Percentiles rank a stretch among this genome's conserved stretches.
These are phyloP conservation scores for Coelastrella sp. DNA, from an alignment of 139 green algal species.

Conservation along the genomic window DNA sequence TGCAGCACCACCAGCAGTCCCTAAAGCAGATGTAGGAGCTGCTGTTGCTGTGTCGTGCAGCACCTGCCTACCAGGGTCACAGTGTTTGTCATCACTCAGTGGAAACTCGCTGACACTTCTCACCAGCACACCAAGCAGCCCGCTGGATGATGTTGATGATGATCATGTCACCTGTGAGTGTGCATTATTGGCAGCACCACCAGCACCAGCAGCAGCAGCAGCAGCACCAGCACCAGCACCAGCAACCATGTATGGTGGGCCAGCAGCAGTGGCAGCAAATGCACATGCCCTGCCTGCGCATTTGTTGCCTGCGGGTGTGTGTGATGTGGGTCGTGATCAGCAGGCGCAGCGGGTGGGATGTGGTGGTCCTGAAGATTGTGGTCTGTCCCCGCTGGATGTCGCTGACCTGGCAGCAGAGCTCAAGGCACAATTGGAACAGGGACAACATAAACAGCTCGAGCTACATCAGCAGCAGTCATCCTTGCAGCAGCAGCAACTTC, in stretches of 20 bases:
- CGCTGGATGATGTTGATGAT: too few species aligned
- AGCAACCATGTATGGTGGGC: neutral
- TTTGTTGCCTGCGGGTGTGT: too few species aligned
- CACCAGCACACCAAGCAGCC: too few species aligned
- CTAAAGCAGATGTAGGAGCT: neutral
- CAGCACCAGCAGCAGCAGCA: neutral
- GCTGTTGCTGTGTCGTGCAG: neutral
- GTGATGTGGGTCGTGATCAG: neutral
- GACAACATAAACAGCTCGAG: neutral
- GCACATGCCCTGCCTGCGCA: too few species aligned
- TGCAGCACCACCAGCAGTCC: neutral
- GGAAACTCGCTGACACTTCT: too few species aligned
- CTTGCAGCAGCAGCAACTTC: neutral
- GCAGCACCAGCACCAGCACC: neutral
- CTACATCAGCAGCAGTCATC: neutral
- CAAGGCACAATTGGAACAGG: neutral
- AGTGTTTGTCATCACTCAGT: neutral
- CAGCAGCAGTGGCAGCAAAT: neutral
- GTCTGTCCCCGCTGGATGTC: neutral
- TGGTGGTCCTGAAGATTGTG: neutral
- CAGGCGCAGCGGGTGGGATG: neutral
- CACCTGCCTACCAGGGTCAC: neutral
- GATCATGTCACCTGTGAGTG: too few species aligned
- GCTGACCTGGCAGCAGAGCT: neutral
- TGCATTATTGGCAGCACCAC: neutral